Percentiles rank a stretch among this genome's conserved stretches.
Evolutionary conservation across 768 basidiomycete species (phyloP).

Genomic region (Rhizopogon vesiculosus): DNA sequence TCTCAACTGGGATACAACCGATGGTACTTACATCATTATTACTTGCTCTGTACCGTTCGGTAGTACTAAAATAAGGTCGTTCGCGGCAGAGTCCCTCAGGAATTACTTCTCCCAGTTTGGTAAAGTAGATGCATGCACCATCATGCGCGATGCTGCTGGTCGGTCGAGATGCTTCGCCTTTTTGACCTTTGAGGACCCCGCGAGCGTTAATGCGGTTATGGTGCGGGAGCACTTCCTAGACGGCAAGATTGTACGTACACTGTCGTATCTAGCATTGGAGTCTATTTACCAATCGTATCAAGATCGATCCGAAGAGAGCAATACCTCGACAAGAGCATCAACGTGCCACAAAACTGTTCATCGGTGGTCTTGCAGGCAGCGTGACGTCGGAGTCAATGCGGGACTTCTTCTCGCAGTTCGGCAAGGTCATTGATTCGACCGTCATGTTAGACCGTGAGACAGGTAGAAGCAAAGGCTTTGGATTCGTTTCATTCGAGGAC

Average conservation of each 20-base stretch:
- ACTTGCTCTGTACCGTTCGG: slow-evolving; percentile 30
- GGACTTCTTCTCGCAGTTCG: slow-evolving; percentile 90
- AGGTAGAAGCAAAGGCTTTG: slow-evolving; percentile 93
- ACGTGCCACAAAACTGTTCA: slow-evolving; percentile 90
- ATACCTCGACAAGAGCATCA: slow-evolving; percentile 96
- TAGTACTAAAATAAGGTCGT: slow-evolving; percentile 38
- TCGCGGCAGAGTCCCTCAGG: slow-evolving; percentile 59
- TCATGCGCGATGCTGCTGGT: slow-evolving; percentile 96
- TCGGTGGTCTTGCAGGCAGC: slow-evolving; percentile 87
- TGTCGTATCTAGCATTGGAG: slow-evolving; percentile 18
- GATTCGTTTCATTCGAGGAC: slow-evolving; percentile 94
- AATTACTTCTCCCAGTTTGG: slow-evolving; percentile 96
- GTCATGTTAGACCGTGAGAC: slow-evolving; percentile 99
- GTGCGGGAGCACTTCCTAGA: slow-evolving; percentile 92
- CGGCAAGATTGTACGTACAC: slow-evolving; percentile 84
- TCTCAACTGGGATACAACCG: slow-evolving; percentile 99
- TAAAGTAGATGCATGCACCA: slow-evolving; percentile 94
- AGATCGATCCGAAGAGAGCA: slow-evolving; percentile 99
- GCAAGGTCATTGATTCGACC: slow-evolving; percentile 94
- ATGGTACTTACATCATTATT: slow-evolving; percentile 66
- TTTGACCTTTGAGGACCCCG: slow-evolving; percentile 90
- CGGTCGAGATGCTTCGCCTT: slow-evolving; percentile 98
- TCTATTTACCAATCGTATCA: slow-evolving; percentile 10
- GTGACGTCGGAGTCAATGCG: slow-evolving; percentile 95
- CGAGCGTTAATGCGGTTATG: slow-evolving; percentile 95